These are phyloP conservation scores for Penicillium cinerascens DNA, from an alignment of 495 filamentous ascomycete species.

Conservation along the genomic window DNA sequence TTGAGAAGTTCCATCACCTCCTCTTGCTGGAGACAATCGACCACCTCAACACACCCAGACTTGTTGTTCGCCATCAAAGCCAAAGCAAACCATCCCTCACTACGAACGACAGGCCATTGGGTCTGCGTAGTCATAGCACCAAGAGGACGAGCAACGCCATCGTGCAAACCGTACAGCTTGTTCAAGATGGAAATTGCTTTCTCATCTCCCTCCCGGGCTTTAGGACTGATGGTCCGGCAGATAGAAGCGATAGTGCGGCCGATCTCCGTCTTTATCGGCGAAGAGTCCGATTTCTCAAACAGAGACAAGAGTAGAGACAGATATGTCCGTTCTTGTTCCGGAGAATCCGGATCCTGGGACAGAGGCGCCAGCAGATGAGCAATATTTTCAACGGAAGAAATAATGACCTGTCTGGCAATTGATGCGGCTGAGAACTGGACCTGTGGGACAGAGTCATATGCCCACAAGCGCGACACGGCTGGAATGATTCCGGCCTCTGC, in stretches of 20 bases:
- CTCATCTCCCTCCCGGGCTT: conserved; percentile 27
- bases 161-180: conserved; percentile 50
- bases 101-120: conserved; percentile 66
- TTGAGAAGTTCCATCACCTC: conserved; percentile 48
- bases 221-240: conserved; percentile 55
- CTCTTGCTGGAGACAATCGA: conserved; percentile 45
- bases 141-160: conserved; percentile 51
- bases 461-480: conserved; percentile 59
- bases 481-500: conserved; percentile 51
- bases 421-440: conserved; percentile 67
- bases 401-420: conserved; percentile 62
- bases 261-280: conserved; percentile 69
- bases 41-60: conserved; percentile 50
- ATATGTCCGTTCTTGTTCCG: conserved; percentile 43
- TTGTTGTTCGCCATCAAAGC: conserved; percentile 60
- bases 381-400: conserved; percentile 58
- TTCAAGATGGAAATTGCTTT: conserved; percentile 30
- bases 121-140: conserved; percentile 61
- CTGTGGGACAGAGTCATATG: conserved; percentile 58
- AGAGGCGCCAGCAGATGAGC: conserved; percentile 40
- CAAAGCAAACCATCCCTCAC: conserved; percentile 71
- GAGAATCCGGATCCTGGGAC: conserved; percentile 35
- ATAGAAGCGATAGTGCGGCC: conserved; percentile 62
- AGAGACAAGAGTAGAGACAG: conserved; percentile 60
- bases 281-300: conserved; percentile 54